These are phyloP conservation scores for Trypanosoma scelopori DNA, from an alignment of 208 protist species.

Conservation along the genomic window DNA sequence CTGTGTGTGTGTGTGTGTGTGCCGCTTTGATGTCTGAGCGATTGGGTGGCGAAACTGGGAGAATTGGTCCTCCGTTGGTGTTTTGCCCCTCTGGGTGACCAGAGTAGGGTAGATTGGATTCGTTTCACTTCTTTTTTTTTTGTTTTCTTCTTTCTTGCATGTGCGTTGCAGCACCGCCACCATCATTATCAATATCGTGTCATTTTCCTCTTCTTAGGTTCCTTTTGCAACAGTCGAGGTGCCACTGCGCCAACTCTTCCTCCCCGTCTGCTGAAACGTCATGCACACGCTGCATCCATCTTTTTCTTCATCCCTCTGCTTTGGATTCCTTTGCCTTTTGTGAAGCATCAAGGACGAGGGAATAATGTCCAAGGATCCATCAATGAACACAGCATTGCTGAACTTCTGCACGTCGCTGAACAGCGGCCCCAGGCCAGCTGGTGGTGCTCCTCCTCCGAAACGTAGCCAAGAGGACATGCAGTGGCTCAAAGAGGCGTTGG, in stretches of 20 bases:
- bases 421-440: constrained; percentile 1
- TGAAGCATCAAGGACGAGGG: neutral
- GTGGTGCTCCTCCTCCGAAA: neutral
- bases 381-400: constrained; percentile 53
- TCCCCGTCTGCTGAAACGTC: no score
- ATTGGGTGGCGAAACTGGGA: no score
- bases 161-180: neutral
- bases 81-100: no score
- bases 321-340: neutral
- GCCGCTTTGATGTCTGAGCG: no score
- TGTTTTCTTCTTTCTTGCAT: constrained; percentile 5
- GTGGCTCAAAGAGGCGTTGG: constrained; percentile 71
- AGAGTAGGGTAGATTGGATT: no score
- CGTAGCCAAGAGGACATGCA: constrained; percentile 35
- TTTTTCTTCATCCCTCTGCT: no score
- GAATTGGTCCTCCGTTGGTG: no score
- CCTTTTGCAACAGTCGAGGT: neutral
- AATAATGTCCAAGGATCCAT: constrained; percentile 46
- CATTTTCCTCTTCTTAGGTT: neutral
- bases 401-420: constrained; percentile 42
- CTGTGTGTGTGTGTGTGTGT: no score
- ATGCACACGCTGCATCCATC: no score
- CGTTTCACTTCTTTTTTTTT: neutral
- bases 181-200: no score
- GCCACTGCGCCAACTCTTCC: no score